Base-by-base conservation (phyloP, 164 flowering plant genomes). In the Annona squamosa region DNA sequence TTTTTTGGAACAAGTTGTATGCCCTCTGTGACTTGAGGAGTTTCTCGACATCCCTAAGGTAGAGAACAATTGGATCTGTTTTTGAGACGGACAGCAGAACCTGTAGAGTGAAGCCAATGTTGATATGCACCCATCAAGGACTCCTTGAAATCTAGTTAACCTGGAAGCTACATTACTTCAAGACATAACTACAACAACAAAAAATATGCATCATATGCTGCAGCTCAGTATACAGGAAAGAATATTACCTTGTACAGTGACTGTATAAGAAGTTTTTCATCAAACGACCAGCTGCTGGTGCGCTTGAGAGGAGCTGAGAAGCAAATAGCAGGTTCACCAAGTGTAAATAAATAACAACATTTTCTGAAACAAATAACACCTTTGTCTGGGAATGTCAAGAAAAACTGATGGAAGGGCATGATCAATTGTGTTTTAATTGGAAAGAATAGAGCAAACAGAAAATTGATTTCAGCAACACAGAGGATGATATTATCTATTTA, bases 231-330 rank as follows among this genome's bases (percentile, higher is more conserved):
- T n/a, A 63, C 68, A 37, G 44, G 19, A 46, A 57, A 41, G 37
- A 48, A n/a, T 43, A 48, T 26, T 43, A 72, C 99, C 96, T 81
- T 93, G 83, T 95, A 91, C 45, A 95, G 87, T 69, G 99, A 77
- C 72, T 91, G 97, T 61, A 95, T 77, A 65, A 95, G 80, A 80
- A 89, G 86, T 76, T 87, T 95, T 72, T 95, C 98, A 73, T 93
- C 97, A 80, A 95, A 91, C 63, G 91, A 75, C 98, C 91, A 93
- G 81, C 97, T 87, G 84, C 86, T 84, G n/a, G 90, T 84, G 72
- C 93, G 85, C 83, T 80, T 91, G 63, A 87, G 84, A 69, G 87
- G 85, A 80, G 84, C 95, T 91, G 77, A 62, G 37, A 70, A 73
- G 37, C 52, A 74, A 46, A 68, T 26, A 26, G 37, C 37, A 26